Conservation (phyloP, 495 filamentous ascomycete genomes). For the Penicillium mononematosum region DNA sequence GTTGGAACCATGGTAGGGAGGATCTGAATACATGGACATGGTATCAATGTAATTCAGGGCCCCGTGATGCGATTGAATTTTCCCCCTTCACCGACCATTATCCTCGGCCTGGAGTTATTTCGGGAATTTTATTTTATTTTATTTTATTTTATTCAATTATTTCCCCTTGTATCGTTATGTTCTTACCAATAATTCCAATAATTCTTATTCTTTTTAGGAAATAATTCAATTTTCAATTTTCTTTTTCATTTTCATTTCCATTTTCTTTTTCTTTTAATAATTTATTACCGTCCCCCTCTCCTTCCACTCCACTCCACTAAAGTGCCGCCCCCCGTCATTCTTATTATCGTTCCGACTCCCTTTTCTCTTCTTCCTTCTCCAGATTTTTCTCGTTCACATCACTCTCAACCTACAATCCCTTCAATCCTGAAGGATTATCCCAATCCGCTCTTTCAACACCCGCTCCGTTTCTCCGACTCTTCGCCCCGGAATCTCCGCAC, state of each 20-base stretch:
- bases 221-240: conserved; percentile 1
- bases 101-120: conserved; percentile 30
- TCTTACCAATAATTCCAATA: conserved; percentile 18
- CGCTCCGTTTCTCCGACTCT: conserved; percentile 9
- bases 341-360: conserved; percentile 33
- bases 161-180: conserved; percentile 36
- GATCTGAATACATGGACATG: not conserved
- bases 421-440: conserved; percentile 14
- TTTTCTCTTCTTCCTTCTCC: conserved; percentile 17
- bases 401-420: conserved; percentile 9
- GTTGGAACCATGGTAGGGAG: conserved; percentile 3
- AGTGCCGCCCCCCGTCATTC: conserved; percentile 33
- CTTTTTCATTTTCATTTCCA: conserved; percentile 9
- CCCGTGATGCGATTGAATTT: conserved; percentile 34
- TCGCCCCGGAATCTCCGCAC: conserved; percentile 19
- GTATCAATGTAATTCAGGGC: conserved; percentile 13
- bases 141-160: conserved; percentile 20
- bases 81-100: conserved; percentile 20
- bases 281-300: conserved; percentile 24
- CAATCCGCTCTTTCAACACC: conserved; percentile 24
- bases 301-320: conserved; percentile 29
- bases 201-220: conserved; percentile 6
- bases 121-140: conserved; percentile 2
- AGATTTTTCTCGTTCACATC: conserved; percentile 3
- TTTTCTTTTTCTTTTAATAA: conserved; percentile 13